A percentile compares a stretch with the other conserved stretches of the same genome.
phyloP scores from a whole-genome alignment of 1,284 basidiomycete genomes.

The Malassezia slooffiae region DNA sequence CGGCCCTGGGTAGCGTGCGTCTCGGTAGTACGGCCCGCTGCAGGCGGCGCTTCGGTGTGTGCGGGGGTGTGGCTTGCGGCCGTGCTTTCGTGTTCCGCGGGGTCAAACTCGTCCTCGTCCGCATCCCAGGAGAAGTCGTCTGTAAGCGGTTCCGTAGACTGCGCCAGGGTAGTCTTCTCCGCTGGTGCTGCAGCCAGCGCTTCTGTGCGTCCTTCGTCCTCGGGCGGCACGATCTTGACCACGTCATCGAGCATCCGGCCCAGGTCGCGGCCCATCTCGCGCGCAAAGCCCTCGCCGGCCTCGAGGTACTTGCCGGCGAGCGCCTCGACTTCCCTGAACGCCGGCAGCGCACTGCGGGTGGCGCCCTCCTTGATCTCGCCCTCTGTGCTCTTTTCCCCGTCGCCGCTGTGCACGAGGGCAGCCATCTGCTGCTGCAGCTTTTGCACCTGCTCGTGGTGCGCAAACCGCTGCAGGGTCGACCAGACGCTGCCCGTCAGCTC shows the following conservation, averaged over 20 bases:
- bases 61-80: background rate
- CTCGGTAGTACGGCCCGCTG: background rate
- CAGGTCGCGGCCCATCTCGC: slow-evolving; percentile 17
- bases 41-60: background rate
- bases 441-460: slow-evolving; percentile 7
- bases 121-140: slow-evolving; percentile 21
- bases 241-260: slow-evolving; percentile 13
- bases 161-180: background rate
- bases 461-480: slow-evolving; percentile 5
- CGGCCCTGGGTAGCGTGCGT: background rate
- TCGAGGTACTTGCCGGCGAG: slow-evolving; percentile 6
- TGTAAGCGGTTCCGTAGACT: background rate
- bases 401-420: background rate
- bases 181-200: too few species aligned
- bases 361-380: background rate
- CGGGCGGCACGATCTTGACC: slow-evolving; percentile 19
- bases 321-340: slow-evolving; percentile 12
- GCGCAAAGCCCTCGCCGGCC: slow-evolving; percentile 10
- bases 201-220: slow-evolving; percentile 1
- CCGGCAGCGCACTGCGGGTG: slow-evolving; percentile 1
- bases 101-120: slow-evolving; percentile 11
- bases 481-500: background rate
- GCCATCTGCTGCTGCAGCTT: slow-evolving; percentile 6
- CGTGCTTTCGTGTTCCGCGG: background rate
- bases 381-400: background rate